Evolutionary conservation across 768 basidiomycete species (phyloP), one percentile per base, ranked within the genome.

Genomic region (Kwoniella sp.): DNA sequence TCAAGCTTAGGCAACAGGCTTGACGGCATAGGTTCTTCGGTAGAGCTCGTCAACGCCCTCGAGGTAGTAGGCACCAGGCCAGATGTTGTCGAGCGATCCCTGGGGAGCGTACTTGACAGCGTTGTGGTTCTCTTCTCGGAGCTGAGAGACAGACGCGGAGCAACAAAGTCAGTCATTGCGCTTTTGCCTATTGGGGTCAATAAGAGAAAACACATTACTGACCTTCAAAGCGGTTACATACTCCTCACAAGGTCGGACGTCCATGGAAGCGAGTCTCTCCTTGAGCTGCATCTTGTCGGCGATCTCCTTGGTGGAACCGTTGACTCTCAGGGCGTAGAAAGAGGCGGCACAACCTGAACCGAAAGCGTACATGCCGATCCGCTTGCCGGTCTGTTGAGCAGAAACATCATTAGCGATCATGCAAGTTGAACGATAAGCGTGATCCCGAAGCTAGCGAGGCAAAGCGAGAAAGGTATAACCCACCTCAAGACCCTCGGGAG

Each of bases 81-180:
- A 93, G 80, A 99, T 89, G 85, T 96, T 89, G 65, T 93, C 90
- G 63, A 93, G 80, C 24, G 87, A 88, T 50, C 96, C 96, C 55
- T 86, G 84, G 13, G 96, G 96, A 2, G 85, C 85, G 83, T 90
- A 99, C 70, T 87, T 84, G 25, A 84, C 86, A 17, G 91, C 87
- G 73, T 94, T 95, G 85, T 97, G 93, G 85, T 94, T 95, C 82
- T 90, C 88, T 83, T 98, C 95, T 46, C 95, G 91, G 55, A 97
- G 88, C 93, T 94, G 70, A 13, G 29, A n/a, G 54, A 50, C 19
- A 51, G 2, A 59, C 47, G 7, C 33, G 13, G 33, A 33, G 33
- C 33, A 33, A 13, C 33, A 33, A 33, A n/a, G n/a, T n/a, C n/a
- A n/a, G n/a, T n/a, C n/a, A n/a, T n/a, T n/a, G n/a, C n/a, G n/a